Conservation (phyloP, 257 asterid species). For the Ajuga chamaepitys region DNA sequence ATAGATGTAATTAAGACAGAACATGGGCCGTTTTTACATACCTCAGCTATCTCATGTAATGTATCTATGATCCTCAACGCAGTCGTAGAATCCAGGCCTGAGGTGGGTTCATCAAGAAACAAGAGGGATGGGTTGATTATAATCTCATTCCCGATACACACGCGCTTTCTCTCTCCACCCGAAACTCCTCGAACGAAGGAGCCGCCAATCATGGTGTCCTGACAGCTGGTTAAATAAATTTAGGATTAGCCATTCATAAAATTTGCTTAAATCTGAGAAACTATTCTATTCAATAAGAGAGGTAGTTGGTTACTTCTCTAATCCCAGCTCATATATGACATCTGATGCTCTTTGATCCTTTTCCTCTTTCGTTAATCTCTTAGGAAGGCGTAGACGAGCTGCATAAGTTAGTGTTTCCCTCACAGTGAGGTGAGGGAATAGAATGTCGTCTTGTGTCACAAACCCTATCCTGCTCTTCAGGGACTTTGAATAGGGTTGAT, state of each 20-base stretch:
- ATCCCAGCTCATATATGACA: slow-evolving; percentile 76
- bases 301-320: slow-evolving; percentile 53
- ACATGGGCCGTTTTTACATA: not conserved
- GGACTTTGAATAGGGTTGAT: slow-evolving; percentile 70
- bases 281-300: not conserved
- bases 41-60: slow-evolving; percentile 83
- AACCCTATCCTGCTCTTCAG: slow-evolving; percentile 95
- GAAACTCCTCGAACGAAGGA: slow-evolving; percentile 95
- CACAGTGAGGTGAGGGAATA: slow-evolving; percentile 94
- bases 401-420: slow-evolving; percentile 72
- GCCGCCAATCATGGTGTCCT: slow-evolving; percentile 96
- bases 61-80: slow-evolving; percentile 85
- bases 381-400: slow-evolving; percentile 79
- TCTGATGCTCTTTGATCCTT: slow-evolving; percentile 68
- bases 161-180: slow-evolving; percentile 97
- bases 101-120: slow-evolving; percentile 94
- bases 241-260: not conserved
- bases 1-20: not conserved
- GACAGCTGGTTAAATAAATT: slow-evolving; percentile 54
- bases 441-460: slow-evolving; percentile 95
- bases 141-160: slow-evolving; percentile 86
- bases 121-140: slow-evolving; percentile 80
- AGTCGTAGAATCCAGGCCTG: slow-evolving; percentile 96
- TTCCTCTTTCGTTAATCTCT: slow-evolving; percentile 56
- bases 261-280: not conserved